Conservation (phyloP, 108 stramenopile genomes). For the Parietichytrium sp. region DNA sequence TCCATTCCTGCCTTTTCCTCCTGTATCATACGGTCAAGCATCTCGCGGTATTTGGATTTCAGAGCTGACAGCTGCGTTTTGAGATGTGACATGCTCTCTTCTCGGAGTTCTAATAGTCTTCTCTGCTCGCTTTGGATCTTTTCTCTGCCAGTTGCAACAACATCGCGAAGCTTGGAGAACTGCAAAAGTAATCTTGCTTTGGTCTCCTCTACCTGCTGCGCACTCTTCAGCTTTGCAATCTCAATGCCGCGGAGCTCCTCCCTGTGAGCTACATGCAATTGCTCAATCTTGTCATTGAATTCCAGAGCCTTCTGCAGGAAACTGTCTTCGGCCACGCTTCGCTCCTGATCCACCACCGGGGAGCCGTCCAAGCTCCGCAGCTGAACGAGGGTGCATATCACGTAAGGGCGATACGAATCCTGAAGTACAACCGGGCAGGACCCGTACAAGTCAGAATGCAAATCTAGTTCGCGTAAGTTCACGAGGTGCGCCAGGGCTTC, state of each 20-base stretch:
- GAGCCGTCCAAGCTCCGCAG: constrained; percentile 50
- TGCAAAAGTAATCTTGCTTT: constrained; percentile 48
- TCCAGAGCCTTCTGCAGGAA: constrained; percentile 37
- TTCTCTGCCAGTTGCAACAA: constrained; percentile 40
- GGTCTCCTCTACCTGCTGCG: constrained; percentile 40
- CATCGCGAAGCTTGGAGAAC: constrained; percentile 43
- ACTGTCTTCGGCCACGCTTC: constrained; percentile 46
- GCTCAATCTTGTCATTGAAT: constrained; percentile 53
- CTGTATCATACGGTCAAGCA: constrained; percentile 42
- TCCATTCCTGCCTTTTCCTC: constrained; percentile 45
- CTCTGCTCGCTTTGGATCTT: constrained; percentile 30
- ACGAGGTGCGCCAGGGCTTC: constrained; percentile 47
- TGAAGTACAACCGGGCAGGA: constrained; percentile 53
- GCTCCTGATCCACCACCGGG: constrained; percentile 42
- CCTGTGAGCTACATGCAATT: constrained; percentile 37
- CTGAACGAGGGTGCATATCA: constrained; percentile 46
- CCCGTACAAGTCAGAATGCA: constrained; percentile 63
- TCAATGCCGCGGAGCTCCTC: constrained; percentile 43
- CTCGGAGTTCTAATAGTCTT: constrained; percentile 8
- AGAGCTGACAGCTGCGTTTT: constrained; percentile 42
- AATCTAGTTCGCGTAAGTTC: constrained; percentile 43
- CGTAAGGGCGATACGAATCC: constrained; percentile 58
- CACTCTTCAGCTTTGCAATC: constrained; percentile 43
- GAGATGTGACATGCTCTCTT: constrained; percentile 41
- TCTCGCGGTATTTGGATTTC: constrained; percentile 43